phyloP scores from a whole-genome alignment of 768 basidiomycete species.

The Amyloporia xantha region DNA sequence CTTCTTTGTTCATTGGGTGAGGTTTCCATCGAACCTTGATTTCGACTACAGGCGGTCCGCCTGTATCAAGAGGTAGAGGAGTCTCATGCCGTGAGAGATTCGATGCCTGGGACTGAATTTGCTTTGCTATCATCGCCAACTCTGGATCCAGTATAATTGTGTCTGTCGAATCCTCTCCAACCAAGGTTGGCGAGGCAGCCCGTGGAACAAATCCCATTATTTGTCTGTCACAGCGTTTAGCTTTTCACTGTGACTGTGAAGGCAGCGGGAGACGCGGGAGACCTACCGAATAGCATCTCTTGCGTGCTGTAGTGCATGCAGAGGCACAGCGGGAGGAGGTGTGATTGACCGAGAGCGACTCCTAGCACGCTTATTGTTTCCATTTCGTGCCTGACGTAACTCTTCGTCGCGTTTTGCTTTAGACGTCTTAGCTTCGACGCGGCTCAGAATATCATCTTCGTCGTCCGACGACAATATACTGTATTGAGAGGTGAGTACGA shows the following conservation, averaged over 20 bases:
- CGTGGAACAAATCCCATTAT: constrained; percentile 37
- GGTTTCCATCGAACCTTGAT: constrained; percentile 59
- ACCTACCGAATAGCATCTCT: constrained; percentile 54
- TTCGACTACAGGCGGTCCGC: constrained; percentile 34
- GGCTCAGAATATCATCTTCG: constrained; percentile 35
- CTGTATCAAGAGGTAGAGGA: constrained; percentile 20
- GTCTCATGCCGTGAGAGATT: constrained; percentile 17
- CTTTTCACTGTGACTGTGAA: too few relatives aligned
- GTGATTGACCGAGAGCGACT: constrained; percentile 71
- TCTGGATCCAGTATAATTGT: constrained; percentile 53
- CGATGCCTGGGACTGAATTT: constrained; percentile 26
- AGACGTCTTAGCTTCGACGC: constrained; percentile 18
- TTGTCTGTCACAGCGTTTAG: constrained; percentile 31
- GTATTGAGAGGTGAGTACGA: not conserved
- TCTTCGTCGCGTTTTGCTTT: constrained; percentile 1
- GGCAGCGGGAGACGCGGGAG: too few relatives aligned
- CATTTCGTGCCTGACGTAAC: not conserved
- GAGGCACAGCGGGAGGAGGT: constrained; percentile 60
- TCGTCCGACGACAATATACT: constrained; percentile 38
- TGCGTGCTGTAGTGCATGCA: constrained; percentile 48
- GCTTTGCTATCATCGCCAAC: constrained; percentile 48
- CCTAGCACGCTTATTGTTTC: constrained; percentile 32
- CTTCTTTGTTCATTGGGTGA: constrained; percentile 48
- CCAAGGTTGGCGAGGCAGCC: constrained; percentile 42
- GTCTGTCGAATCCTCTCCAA: constrained; percentile 40